phyloP scores from a whole-genome alignment of 1,284 basidiomycete genomes.

The Sporisorium scitamineum region DNA sequence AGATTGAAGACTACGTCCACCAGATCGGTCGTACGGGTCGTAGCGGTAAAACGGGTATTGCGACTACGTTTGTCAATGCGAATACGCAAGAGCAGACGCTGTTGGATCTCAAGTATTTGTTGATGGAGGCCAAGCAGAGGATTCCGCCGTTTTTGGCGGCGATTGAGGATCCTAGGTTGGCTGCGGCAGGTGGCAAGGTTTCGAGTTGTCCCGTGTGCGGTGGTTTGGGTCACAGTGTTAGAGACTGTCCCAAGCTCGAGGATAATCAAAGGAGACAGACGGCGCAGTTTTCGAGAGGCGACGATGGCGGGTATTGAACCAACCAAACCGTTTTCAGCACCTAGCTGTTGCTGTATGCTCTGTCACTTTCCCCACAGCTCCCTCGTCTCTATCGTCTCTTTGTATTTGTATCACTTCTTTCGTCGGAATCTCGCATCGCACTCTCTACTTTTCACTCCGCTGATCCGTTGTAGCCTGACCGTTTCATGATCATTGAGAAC shows the following conservation, averaged over 20 bases:
- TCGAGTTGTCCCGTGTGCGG: conserved; percentile 96
- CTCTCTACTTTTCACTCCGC: not conserved
- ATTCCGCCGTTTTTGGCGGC: conserved; percentile 94
- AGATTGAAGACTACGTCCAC: conserved; percentile 83
- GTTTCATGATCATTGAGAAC: not conserved
- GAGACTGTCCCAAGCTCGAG: conserved; percentile 95
- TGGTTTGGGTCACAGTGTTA: conserved; percentile 92
- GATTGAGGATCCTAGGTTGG: conserved; percentile 82
- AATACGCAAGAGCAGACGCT: conserved; percentile 94
- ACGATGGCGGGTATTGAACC: conserved; percentile 39
- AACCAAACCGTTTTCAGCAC: too few species aligned
- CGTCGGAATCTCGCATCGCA: not conserved
- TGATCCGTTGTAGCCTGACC: not conserved
- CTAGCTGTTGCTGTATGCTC: not conserved
- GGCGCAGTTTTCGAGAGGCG: conserved; percentile 39
- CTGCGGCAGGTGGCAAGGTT: conserved; percentile 78
- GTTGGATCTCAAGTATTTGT: conserved; percentile 93
- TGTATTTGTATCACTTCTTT: conserved; percentile 20
- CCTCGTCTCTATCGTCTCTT: not conserved
- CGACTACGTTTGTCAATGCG: conserved; percentile 99
- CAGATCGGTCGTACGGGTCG: conserved; percentile 98
- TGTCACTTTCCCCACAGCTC: not conserved
- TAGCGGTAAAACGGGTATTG: conserved; percentile 96
- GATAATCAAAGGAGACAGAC: conserved; percentile 79
- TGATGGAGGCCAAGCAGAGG: conserved; percentile 97